phyloP scores from a whole-genome alignment of 768 basidiomycete genomes.

The Mycena albidolilacea region DNA sequence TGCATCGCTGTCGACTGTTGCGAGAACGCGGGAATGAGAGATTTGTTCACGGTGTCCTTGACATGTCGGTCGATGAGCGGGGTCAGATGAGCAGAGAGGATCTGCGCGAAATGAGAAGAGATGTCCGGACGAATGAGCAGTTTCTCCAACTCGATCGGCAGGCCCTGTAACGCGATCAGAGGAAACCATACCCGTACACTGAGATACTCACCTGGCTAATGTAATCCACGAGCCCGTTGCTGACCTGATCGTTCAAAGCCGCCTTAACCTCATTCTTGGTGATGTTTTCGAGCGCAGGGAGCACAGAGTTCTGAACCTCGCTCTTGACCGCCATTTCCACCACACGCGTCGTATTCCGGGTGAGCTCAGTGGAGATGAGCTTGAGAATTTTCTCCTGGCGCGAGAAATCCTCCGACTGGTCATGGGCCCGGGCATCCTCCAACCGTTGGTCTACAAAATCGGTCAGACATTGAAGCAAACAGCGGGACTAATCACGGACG shows the following conservation, averaged over 20 bases:
- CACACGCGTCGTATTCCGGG: slow-evolving; percentile 89
- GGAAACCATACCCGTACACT: slow-evolving; percentile 21
- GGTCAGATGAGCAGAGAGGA: slow-evolving; percentile 78
- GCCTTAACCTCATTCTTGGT: slow-evolving; percentile 86
- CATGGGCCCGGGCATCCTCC: slow-evolving; percentile 84
- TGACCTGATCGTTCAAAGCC: slow-evolving; percentile 84
- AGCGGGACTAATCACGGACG: slow-evolving; percentile 63
- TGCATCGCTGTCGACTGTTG: slow-evolving; percentile 84
- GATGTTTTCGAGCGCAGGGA: slow-evolving; percentile 86
- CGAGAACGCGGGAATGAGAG: slow-evolving; percentile 81
- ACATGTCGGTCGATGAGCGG: slow-evolving; percentile 87
- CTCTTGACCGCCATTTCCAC: slow-evolving; percentile 91
- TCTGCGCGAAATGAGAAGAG: slow-evolving; percentile 81
- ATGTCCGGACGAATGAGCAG: slow-evolving; percentile 83
- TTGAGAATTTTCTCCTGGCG: slow-evolving; percentile 93
- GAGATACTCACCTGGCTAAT: slow-evolving; percentile 76
- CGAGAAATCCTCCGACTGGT: slow-evolving; percentile 85
- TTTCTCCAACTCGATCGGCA: slow-evolving; percentile 87
- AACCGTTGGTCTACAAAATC: slow-evolving; percentile 78
- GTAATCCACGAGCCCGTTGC: slow-evolving; percentile 77
- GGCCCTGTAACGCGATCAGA: slow-evolving; percentile 60
- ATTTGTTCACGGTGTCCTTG: slow-evolving; percentile 83
- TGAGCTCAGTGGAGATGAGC: slow-evolving; percentile 88
- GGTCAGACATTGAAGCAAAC: slow-evolving; percentile 8
- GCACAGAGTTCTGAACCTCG: slow-evolving; percentile 87